These are phyloP conservation scores for Cytospora piceae DNA, from an alignment of 2,329 filamentous ascomycete genomes.

Conservation along the genomic window DNA sequence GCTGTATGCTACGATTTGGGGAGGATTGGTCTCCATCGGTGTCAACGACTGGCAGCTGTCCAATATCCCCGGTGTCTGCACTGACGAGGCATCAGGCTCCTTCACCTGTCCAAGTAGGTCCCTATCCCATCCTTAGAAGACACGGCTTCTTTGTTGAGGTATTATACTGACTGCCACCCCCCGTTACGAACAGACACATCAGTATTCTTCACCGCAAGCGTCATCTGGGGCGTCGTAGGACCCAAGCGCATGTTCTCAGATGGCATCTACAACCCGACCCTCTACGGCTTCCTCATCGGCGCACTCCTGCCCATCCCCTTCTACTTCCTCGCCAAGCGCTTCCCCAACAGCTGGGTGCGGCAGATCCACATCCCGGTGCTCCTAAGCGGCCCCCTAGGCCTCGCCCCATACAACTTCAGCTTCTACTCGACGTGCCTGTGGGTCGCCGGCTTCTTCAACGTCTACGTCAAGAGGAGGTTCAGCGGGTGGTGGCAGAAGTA, in stretches of 20 bases:
- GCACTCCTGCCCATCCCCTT: conserved; percentile 41
- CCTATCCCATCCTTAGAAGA: not conserved
- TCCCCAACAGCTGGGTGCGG: conserved; percentile 38
- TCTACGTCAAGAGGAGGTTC: conserved; percentile 50
- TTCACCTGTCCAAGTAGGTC: conserved; percentile 48
- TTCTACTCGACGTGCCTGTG: conserved; percentile 47
- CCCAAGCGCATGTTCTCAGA: conserved; percentile 53
- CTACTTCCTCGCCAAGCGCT: conserved; percentile 27
- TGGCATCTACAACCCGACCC: conserved; percentile 52
- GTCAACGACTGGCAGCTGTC: conserved; percentile 54
- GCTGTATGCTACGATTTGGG: conserved; percentile 59
- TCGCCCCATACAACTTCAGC: conserved; percentile 55
- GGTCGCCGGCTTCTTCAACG: conserved; percentile 52
- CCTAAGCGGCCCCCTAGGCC: conserved; percentile 50
- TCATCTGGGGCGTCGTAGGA: conserved; percentile 59
- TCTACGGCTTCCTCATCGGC: conserved; percentile 56
- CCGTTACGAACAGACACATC: conserved; percentile 44
- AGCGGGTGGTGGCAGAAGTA: conserved; percentile 57
- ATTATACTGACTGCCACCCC: not conserved
- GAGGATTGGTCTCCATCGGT: conserved; percentile 54
- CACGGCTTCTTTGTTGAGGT: not conserved
- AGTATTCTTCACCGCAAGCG: conserved; percentile 60
- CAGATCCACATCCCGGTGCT: conserved; percentile 55
- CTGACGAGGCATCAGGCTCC: not conserved
- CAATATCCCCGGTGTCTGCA: conserved; percentile 53